Evolutionary conservation across 495 filamentous ascomycete genomes (phyloP).

Genomic region (Podospora didyma): DNA sequence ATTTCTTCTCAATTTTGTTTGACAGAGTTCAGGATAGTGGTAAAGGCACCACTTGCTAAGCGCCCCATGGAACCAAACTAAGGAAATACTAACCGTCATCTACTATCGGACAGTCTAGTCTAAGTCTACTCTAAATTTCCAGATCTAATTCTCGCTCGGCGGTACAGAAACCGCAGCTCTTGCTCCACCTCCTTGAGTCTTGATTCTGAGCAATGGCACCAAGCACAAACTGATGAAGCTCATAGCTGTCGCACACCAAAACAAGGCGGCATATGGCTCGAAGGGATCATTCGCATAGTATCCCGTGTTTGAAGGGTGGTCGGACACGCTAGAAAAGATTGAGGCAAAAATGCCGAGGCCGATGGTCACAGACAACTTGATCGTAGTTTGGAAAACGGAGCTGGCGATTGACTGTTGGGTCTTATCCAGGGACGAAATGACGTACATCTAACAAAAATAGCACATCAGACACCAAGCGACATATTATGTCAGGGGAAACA

Average conservation of each 20-base stretch:
- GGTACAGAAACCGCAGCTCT: background rate
- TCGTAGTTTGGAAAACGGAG: conserved; percentile 3
- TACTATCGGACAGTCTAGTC: too few relatives aligned
- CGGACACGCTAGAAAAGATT: conserved; percentile 1
- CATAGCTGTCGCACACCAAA: conserved; percentile 3
- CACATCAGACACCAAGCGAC: background rate
- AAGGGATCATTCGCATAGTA: conserved; percentile 5
- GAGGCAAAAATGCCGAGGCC: background rate
- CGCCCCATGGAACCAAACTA: too few relatives aligned
- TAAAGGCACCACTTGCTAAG: too few relatives aligned
- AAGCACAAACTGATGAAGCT: background rate
- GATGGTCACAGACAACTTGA: background rate
- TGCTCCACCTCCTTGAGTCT: background rate
- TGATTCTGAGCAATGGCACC: conserved; percentile 1
- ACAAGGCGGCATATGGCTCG: conserved; percentile 3
- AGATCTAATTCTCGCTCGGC: too few relatives aligned
- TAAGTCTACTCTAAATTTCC: too few relatives aligned
- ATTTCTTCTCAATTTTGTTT: too few relatives aligned
- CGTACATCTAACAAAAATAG: conserved; percentile 1
- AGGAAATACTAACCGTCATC: too few relatives aligned
- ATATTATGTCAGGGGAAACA: too few relatives aligned
- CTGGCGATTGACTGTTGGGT: conserved; percentile 3
- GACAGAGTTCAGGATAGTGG: too few relatives aligned
- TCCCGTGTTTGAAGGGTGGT: background rate
- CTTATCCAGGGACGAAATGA: background rate